These are phyloP conservation scores for Craspedostauros australis DNA, from an alignment of 108 stramenopile genomes.

Conservation along the genomic window DNA sequence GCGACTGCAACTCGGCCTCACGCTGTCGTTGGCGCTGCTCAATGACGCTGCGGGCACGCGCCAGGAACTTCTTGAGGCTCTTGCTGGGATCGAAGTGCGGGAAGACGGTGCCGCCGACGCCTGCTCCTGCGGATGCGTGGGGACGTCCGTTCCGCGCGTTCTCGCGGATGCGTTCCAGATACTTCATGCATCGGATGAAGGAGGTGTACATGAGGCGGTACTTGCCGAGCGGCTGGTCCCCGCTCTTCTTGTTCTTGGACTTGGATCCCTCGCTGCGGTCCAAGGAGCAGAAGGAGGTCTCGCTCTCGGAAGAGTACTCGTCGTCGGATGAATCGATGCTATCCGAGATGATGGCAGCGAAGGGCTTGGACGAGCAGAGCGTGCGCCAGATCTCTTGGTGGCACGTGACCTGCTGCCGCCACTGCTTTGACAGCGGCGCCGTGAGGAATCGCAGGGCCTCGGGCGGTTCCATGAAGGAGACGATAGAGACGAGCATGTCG, in stretches of 20 bases:
- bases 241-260: conserved; percentile 1
- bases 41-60: conserved; percentile 3
- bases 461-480: conserved; percentile 63
- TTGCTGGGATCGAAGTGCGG: conserved; percentile 19
- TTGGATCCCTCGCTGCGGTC: neutral
- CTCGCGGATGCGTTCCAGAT: conserved; percentile 61
- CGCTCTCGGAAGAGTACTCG: neutral
- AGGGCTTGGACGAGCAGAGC: conserved; percentile 69
- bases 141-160: conserved; percentile 50
- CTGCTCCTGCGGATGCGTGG: conserved; percentile 33
- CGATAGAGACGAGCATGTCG: conserved; percentile 71
- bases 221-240: conserved; percentile 31
- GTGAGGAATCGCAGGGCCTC: conserved; percentile 60
- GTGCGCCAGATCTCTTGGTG: conserved; percentile 77
- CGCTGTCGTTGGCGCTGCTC: conserved; percentile 10
- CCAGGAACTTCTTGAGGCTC: conserved; percentile 34
- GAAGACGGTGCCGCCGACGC: conserved; percentile 5
- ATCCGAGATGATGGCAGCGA: conserved; percentile 65
- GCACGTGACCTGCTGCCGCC: conserved; percentile 50
- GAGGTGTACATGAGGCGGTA: conserved; percentile 69
- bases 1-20: too few relatives aligned
- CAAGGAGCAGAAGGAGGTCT: conserved; percentile 3
- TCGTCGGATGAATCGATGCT: conserved; percentile 5
- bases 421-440: conserved; percentile 67
- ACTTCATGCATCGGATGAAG: conserved; percentile 72